phyloP scores from a whole-genome alignment of 371 early-diverging fungal genomes.

The Umbelopsis sp. region DNA sequence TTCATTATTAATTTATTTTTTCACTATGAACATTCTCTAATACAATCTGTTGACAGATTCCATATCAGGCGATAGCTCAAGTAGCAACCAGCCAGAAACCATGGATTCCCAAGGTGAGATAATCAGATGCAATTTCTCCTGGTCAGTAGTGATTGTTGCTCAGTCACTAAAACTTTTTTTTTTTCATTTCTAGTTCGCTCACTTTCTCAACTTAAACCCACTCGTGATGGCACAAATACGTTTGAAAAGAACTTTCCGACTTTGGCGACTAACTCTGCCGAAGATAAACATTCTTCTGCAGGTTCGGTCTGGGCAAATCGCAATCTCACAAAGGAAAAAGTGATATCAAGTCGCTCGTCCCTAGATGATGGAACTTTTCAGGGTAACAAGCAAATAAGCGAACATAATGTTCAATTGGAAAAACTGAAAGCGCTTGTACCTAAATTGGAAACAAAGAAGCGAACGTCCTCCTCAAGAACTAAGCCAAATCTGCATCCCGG shows the following conservation, averaged over 20 bases:
- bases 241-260: conserved; percentile 21
- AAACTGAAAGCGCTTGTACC: conserved; percentile 35
- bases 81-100: neutral
- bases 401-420: conserved; percentile 15
- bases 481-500: neutral
- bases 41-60: neutral
- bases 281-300: conserved; percentile 10
- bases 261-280: neutral
- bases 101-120: neutral
- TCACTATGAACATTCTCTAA: neutral
- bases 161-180: neutral
- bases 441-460: conserved; percentile 35
- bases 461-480: conserved; percentile 16
- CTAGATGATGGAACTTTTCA: neutral
- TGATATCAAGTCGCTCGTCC: neutral
- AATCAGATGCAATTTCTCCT: neutral
- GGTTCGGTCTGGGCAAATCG: conserved; percentile 6
- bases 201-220: neutral
- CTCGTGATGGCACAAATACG: neutral
- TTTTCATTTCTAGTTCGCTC: neutral
- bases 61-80: no score
- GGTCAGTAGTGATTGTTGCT: neutral
- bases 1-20: neutral
- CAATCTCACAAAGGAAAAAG: conserved; percentile 12
- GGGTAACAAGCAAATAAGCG: neutral